These are phyloP conservation scores for Carex kokanica DNA, from an alignment of 176 grass and related monocot genomes.

Conservation along the genomic window DNA sequence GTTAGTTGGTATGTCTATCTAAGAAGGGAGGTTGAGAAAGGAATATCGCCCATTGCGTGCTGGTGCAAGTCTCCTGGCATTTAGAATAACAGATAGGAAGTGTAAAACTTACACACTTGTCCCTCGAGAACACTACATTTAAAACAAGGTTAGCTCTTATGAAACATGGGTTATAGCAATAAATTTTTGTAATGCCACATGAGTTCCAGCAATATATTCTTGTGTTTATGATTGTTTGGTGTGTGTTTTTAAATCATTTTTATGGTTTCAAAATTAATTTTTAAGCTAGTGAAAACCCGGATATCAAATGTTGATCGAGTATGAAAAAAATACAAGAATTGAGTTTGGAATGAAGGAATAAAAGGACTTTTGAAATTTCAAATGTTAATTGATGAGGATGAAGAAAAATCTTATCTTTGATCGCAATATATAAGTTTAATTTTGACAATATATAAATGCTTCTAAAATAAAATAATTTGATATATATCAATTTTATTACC, in stretches of 20 bases:
- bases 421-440: too few relatives aligned
- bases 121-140: background rate
- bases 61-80: conserved; percentile 22
- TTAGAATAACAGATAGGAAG: background rate
- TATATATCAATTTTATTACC: background rate
- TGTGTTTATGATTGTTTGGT: background rate
- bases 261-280: background rate
- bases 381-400: too few relatives aligned
- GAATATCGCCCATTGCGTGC: conserved; percentile 22
- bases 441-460: background rate
- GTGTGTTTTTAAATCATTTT: background rate
- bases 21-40: conserved; percentile 23
- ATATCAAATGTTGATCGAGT: too few relatives aligned
- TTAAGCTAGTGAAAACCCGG: background rate
- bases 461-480: background rate
- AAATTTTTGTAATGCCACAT: background rate
- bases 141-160: background rate
- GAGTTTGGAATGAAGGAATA: too few relatives aligned
- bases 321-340: too few relatives aligned
- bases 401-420: too few relatives aligned
- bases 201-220: background rate
- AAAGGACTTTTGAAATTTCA: too few relatives aligned
- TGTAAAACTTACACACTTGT: background rate
- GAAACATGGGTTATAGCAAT: background rate
- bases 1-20: conserved; percentile 32